These are phyloP conservation scores for Fusarium euwallaceae DNA, from an alignment of 2,329 filamentous ascomycete genomes.

Conservation along the genomic window DNA sequence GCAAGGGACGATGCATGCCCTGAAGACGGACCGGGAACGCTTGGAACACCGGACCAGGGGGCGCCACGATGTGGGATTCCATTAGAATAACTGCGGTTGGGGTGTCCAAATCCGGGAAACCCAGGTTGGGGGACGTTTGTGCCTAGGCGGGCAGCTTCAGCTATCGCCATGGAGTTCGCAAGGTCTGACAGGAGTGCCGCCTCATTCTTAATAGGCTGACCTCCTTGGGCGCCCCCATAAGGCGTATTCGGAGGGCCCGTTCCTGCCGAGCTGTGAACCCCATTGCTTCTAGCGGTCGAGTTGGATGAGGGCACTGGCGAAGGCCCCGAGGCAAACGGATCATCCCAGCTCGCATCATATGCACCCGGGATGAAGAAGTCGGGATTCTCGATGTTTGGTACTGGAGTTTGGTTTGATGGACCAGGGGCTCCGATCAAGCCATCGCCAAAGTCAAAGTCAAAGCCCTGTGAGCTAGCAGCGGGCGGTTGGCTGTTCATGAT, in stretches of 20 bases:
- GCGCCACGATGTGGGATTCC: background rate
- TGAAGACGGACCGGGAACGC: constrained; percentile 9
- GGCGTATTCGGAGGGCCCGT: background rate
- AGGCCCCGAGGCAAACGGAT: constrained; percentile 6
- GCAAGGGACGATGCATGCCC: constrained; percentile 40
- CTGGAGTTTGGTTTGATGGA: constrained; percentile 3
- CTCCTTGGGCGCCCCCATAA: background rate
- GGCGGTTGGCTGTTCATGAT: constrained; percentile 49
- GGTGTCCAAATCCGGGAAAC: constrained; percentile 6
- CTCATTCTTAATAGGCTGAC: constrained; percentile 9
- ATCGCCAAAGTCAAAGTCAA: background rate
- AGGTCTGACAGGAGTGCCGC: constrained; percentile 9
- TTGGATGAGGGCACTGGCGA: constrained; percentile 5
- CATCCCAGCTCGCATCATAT: constrained; percentile 41
- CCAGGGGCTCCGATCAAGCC: background rate
- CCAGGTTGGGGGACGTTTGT: constrained; percentile 17
- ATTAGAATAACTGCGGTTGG: background rate
- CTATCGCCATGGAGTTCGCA: constrained; percentile 11
- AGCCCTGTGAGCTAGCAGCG: constrained; percentile 4
- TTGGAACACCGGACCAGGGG: background rate
- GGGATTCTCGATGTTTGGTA: background rate
- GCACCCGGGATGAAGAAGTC: constrained; percentile 33
- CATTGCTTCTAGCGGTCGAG: background rate
- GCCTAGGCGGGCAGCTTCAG: constrained; percentile 7
- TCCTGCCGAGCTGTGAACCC: background rate